These are phyloP conservation scores for Taiozyma sp. DNA, from an alignment of 1,139 yeast genomes.

Conservation along the genomic window DNA sequence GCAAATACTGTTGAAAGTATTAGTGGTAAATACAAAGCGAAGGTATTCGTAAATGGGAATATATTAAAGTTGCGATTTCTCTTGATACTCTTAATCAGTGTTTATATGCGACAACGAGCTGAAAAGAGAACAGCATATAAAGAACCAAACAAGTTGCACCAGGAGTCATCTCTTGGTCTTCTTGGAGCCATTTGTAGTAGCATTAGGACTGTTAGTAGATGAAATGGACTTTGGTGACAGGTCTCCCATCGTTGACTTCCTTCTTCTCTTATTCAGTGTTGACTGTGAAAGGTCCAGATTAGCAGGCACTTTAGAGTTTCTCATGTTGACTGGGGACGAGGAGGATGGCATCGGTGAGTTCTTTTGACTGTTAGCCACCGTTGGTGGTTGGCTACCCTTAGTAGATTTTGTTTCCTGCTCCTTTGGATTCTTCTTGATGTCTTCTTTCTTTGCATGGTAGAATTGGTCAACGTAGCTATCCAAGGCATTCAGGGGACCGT, in stretches of 20 bases:
- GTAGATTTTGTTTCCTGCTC: not conserved
- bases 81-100: no score
- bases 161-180: constrained; percentile 2
- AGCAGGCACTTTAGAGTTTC: constrained; percentile 7
- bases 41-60: no score
- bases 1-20: not conserved
- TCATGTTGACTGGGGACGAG: not conserved
- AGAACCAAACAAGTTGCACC: not conserved
- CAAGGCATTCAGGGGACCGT: constrained; percentile 58
- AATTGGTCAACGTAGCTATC: constrained; percentile 41
- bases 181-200: not conserved
- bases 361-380: constrained; percentile 1
- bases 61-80: no score
- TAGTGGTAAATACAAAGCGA: no score
- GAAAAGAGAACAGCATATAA: not conserved
- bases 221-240: constrained; percentile 21
- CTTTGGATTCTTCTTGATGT: not conserved
- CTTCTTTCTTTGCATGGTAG: constrained; percentile 6
- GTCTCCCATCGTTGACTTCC: constrained; percentile 24
- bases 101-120: no score
- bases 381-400: constrained; percentile 2
- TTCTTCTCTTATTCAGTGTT: constrained; percentile 29
- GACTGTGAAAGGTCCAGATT: constrained; percentile 28
- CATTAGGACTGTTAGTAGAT: constrained; percentile 12
- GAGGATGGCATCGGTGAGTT: constrained; percentile 1